phyloP scores from a whole-genome alignment of 805 yeast genomes.

The Sugiyamaella marilandica region DNA sequence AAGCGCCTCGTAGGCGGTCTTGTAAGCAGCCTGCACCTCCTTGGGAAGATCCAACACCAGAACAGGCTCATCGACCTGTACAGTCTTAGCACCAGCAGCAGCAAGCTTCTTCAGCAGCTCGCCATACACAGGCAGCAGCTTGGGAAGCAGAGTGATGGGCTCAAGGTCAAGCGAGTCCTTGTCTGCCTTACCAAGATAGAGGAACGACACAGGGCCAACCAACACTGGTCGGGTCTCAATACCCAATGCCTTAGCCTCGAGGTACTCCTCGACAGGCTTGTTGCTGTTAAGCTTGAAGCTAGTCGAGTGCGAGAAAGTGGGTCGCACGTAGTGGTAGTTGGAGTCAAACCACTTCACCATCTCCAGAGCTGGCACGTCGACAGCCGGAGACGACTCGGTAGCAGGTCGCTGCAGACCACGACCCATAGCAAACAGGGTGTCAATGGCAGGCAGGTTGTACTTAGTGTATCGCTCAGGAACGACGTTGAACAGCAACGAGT shows the following conservation, averaged over 20 bases:
- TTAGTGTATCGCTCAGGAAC: slow-evolving; percentile 96
- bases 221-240: slow-evolving; percentile 96
- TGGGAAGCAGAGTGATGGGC: slow-evolving; percentile 84
- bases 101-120: slow-evolving; percentile 82
- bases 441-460: slow-evolving; percentile 81
- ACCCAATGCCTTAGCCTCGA: slow-evolving; percentile 96
- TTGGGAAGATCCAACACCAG: slow-evolving; percentile 90
- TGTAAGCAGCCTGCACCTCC: slow-evolving; percentile 77
- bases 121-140: slow-evolving; percentile 89
- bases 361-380: slow-evolving; percentile 96
- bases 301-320: slow-evolving; percentile 94
- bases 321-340: slow-evolving; percentile 99
- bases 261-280: slow-evolving; percentile 95
- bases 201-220: slow-evolving; percentile 94
- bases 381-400: slow-evolving; percentile 78
- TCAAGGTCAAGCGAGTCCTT: slow-evolving; percentile 93
- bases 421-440: slow-evolving; percentile 97
- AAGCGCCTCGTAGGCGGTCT: slow-evolving; percentile 77
- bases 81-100: slow-evolving; percentile 90
- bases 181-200: slow-evolving; percentile 95
- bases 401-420: slow-evolving; percentile 99
- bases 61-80: slow-evolving; percentile 97
- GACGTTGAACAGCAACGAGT: slow-evolving; percentile 88
- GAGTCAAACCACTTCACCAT: slow-evolving; percentile 99
- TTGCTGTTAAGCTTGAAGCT: slow-evolving; percentile 92